phyloP scores from a whole-genome alignment of 805 yeast genomes.

The Saccharomycopsis fermentans region DNA sequence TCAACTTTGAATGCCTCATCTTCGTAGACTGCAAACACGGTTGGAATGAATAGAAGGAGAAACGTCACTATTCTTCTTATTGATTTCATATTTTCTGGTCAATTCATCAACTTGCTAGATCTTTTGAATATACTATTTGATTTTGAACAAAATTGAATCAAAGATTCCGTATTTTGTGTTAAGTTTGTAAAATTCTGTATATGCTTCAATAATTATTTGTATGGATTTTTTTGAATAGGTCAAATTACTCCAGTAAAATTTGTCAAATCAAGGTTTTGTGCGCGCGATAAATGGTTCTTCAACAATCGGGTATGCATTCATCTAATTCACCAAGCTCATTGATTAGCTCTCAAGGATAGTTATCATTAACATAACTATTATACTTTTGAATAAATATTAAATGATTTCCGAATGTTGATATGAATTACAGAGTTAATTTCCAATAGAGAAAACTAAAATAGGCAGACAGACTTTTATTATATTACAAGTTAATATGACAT shows the following conservation, averaged over 20 bases:
- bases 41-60: not conserved
- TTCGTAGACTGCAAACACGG: slow-evolving; percentile 21
- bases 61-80: not conserved
- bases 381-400: too few species aligned
- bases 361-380: too few species aligned
- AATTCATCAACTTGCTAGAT: not conserved
- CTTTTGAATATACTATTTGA: not conserved
- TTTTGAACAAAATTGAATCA: not conserved
- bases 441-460: too few species aligned
- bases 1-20: slow-evolving; percentile 37
- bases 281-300: not conserved
- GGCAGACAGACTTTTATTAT: too few species aligned
- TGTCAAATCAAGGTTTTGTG: not conserved
- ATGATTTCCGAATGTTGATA: too few species aligned
- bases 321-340: not conserved
- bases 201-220: too few species aligned
- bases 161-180: too few species aligned
- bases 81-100: not conserved
- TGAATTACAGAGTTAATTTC: too few species aligned
- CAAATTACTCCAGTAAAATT: not conserved
- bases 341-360: too few species aligned
- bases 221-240: not conserved
- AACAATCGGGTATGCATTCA: not conserved
- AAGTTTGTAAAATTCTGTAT: too few species aligned
- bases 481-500: too few species aligned